Conservation (phyloP, 495 filamentous ascomycete species). For the Niebla homalea region DNA sequence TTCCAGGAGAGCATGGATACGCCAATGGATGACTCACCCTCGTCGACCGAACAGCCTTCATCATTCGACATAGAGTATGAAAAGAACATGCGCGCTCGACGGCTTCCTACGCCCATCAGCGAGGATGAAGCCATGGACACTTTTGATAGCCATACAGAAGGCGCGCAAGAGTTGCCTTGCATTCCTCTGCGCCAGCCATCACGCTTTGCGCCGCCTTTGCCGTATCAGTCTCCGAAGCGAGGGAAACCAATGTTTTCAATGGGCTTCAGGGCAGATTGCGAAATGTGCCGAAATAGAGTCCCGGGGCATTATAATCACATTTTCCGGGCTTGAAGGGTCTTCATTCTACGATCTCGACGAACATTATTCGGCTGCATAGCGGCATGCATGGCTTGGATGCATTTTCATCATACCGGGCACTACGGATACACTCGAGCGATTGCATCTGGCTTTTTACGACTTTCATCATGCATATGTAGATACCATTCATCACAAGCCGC, state of each 20-base stretch:
- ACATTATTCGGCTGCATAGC: background rate
- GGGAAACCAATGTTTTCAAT: constrained; percentile 63
- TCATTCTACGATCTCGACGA: background rate
- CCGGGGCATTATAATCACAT: constrained; percentile 87
- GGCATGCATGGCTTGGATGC: background rate
- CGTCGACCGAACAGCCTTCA: constrained; percentile 7
- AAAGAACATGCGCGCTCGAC: constrained; percentile 36
- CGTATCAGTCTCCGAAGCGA: constrained; percentile 30
- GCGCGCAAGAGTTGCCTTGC: constrained; percentile 22
- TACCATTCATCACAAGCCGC: background rate
- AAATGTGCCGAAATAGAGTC: constrained; percentile 66
- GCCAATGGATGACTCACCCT: constrained; percentile 15
- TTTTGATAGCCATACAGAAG: constrained; percentile 22
- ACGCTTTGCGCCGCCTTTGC: constrained; percentile 1
- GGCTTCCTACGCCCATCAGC: constrained; percentile 58
- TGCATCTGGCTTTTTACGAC: no score
- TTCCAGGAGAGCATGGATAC: constrained; percentile 21
- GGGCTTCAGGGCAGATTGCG: constrained; percentile 76
- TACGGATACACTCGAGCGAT: no score
- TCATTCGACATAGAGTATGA: constrained; percentile 23
- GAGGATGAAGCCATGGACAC: constrained; percentile 45
- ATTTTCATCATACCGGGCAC: no score
- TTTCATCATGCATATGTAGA: no score
- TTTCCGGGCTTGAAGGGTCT: constrained; percentile 23
- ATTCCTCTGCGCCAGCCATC: constrained; percentile 11